These are phyloP conservation scores for Uncinocarpus reesii DNA, from an alignment of 2,329 filamentous ascomycete species.

Conservation along the genomic window DNA sequence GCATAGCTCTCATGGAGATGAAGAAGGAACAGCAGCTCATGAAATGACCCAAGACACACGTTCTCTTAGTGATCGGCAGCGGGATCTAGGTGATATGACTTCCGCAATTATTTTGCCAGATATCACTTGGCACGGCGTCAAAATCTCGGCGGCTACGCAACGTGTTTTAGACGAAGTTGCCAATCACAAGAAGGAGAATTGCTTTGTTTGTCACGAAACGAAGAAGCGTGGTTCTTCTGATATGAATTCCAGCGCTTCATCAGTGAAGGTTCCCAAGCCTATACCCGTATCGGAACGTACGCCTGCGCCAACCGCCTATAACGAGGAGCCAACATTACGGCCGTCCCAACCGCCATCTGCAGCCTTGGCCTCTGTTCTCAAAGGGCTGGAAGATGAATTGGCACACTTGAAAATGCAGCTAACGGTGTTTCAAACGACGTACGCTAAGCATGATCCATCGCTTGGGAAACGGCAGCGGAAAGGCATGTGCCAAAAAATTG, in stretches of 20 bases:
- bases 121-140: constrained; percentile 42
- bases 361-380: constrained; percentile 73
- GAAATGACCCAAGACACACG: neutral
- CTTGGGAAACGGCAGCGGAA: constrained; percentile 56
- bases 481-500: constrained; percentile 50
- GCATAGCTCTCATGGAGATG: neutral
- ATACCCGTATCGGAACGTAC: constrained; percentile 43
- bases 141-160: constrained; percentile 33
- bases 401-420: constrained; percentile 63
- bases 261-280: constrained; percentile 40
- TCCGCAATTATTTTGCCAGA: constrained; percentile 56
- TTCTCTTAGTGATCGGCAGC: constrained; percentile 33
- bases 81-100: constrained; percentile 46
- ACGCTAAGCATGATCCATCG: constrained; percentile 57
- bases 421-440: constrained; percentile 50
- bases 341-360: constrained; percentile 57
- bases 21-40: neutral
- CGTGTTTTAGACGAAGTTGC: constrained; percentile 35
- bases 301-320: constrained; percentile 25
- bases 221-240: neutral
- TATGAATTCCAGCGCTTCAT: constrained; percentile 20
- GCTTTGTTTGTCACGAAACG: constrained; percentile 45
- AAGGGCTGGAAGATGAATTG: constrained; percentile 69
- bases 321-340: constrained; percentile 50
- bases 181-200: constrained; percentile 45